Evolutionary conservation across 2,329 filamentous ascomycete species (phyloP), one percentile per base, ranked within the genome.

Genomic region (Periconia macrospinosa): DNA sequence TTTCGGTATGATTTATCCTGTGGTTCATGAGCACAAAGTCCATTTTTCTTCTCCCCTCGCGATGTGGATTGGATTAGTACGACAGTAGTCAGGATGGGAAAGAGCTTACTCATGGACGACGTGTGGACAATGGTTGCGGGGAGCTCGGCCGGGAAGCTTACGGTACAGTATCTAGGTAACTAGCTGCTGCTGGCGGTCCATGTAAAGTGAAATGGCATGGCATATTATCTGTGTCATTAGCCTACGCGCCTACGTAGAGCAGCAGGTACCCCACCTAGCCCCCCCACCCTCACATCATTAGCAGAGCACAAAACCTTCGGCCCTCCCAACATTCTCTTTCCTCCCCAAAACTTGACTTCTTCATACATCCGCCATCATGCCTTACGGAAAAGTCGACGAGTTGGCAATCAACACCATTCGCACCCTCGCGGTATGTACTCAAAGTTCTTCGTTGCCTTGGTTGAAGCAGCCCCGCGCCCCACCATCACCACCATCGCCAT

Each of bases 341-440:
- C 56, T 55, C 33, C 47, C 53, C 58, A 46, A 45, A 54, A 47
- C 54, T 54, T 47, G 50, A 49, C 50, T 56, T 54, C 49, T 49
- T 50, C 51, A 55, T 52, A 55, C 53, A 57, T 54, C 65, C 57
- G 65, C 78, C 75, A 85, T 76, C 71, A 97, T 97, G 93, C 87
- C 87, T 78, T 97, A 90, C 85, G 84, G 84, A 76, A 90, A 97
- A 72, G 78, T 87, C 74, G 94, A 99, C 78, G 82, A 88, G 83
- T 86, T 92, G 80, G 90, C 91, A 75, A 91, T 99, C 82, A 97
- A 97, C 88, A 96, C 93, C 78, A 97, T 99, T 83, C 91, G 94
- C 78, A 80, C 91, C 75, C 86, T 99, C 70, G 92, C 94, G 77
- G 94, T 97, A 88, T 79, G 92, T 88, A 58, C 52, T 7, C 30